A percentile compares a stretch with the other conserved stretches of the same genome.
phyloP scores from a whole-genome alignment of 108 stramenopile species.

The Cyclotella choctawhatcheeana region DNA sequence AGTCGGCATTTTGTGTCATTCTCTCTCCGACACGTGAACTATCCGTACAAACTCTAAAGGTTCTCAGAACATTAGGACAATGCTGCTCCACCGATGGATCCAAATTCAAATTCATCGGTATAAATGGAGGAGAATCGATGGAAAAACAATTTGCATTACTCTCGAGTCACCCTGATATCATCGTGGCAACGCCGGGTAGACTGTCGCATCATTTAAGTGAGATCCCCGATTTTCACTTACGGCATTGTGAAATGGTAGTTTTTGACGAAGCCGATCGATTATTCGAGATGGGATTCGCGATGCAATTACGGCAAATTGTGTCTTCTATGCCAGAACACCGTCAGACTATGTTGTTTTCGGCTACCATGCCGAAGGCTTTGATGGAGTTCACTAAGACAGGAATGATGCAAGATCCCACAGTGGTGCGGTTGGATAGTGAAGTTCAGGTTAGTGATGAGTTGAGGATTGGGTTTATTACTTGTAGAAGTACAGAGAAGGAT shows the following conservation, averaged over 20 bases:
- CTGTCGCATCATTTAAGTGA: constrained; percentile 97
- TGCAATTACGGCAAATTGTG: constrained; percentile 86
- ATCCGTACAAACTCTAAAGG: constrained; percentile 90
- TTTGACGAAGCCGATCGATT: constrained; percentile 99
- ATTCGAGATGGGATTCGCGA: constrained; percentile 98
- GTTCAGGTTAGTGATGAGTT: constrained; percentile 93
- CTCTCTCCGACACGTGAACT: constrained; percentile 98
- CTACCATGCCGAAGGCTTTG: constrained; percentile 96
- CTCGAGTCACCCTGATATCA: constrained; percentile 91
- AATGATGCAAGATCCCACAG: constrained; percentile 90
- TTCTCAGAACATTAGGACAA: constrained; percentile 84
- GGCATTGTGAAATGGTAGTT: constrained; percentile 84
- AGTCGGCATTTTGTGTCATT: constrained; percentile 72
- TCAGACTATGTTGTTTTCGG: constrained; percentile 95
- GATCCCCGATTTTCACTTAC: constrained; percentile 90
- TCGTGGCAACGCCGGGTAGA: constrained; percentile 98
- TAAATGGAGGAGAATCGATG: constrained; percentile 97
- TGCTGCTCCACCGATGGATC: constrained; percentile 23
- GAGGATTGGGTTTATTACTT: constrained; percentile 91
- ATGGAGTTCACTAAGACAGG: constrained; percentile 98
- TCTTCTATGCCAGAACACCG: constrained; percentile 68
- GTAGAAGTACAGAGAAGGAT: constrained; percentile 92
- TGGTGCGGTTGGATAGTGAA: constrained; percentile 96
- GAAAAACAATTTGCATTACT: constrained; percentile 94
- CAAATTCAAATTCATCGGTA: constrained; percentile 78